Conservation (phyloP, 352 stramenopile genomes). For the Phytopythium cucurbitacearum region DNA sequence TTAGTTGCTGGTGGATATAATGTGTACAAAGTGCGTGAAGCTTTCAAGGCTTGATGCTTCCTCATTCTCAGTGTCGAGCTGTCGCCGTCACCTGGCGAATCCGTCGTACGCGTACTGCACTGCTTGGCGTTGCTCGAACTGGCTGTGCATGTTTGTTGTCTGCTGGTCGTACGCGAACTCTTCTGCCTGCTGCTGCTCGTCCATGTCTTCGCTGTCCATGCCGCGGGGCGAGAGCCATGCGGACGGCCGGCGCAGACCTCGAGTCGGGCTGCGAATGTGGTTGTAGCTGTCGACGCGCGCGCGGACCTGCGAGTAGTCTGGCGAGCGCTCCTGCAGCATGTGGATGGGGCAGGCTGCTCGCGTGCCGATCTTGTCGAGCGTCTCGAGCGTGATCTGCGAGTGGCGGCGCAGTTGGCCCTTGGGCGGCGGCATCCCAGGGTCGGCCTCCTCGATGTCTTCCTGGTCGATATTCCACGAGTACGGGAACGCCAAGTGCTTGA, state of each 20-base stretch:
- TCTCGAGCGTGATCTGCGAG: constrained; percentile 62
- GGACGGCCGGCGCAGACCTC: constrained; percentile 42
- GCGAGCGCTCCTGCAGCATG: constrained; percentile 46
- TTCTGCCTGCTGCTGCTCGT: neutral
- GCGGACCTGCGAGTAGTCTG: constrained; percentile 50
- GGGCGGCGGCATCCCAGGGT: constrained; percentile 49
- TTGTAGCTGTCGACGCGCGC: constrained; percentile 62
- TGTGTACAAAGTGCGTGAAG: no score
- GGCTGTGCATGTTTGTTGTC: neutral
- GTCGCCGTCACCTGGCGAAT: no score
- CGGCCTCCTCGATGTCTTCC: constrained; percentile 24
- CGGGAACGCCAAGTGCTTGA: constrained; percentile 53
- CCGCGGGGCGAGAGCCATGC: constrained; percentile 39
- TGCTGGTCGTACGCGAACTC: neutral
- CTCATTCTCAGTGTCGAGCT: no score
- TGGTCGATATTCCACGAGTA: constrained; percentile 17
- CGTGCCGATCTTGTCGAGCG: constrained; percentile 72
- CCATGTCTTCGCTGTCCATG: constrained; percentile 9
- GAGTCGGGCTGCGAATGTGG: constrained; percentile 38
- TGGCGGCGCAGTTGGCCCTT: constrained; percentile 42
- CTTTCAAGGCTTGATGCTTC: no score
- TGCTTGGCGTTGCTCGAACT: constrained; percentile 5
- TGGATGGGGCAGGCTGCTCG: constrained; percentile 65
- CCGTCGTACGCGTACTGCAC: neutral
- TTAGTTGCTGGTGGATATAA: no score